A percentile compares a stretch with the other conserved stretches of the same genome.
phyloP scores from a whole-genome alignment of 2,329 filamentous ascomycete species.

The Monosporascus sp. region DNA sequence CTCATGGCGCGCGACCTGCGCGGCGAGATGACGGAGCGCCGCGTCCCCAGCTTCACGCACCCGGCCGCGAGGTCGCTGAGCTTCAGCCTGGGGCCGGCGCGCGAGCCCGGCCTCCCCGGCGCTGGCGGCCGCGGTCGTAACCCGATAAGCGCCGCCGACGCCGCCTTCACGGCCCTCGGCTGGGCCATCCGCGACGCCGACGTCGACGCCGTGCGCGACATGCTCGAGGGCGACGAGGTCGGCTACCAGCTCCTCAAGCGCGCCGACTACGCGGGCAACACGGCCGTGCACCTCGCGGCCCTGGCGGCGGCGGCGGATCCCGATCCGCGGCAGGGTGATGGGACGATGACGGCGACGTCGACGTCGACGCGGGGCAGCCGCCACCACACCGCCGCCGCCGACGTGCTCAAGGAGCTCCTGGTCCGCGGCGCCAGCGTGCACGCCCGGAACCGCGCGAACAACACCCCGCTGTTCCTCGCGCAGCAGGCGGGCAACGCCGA shows the following conservation, averaged over 20 bases:
- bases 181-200: constrained; percentile 75
- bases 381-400: constrained; percentile 43
- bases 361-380: constrained; percentile 55
- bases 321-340: neutral
- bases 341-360: constrained; percentile 23
- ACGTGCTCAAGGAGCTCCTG: constrained; percentile 55
- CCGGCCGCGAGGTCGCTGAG: constrained; percentile 39
- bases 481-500: constrained; percentile 50
- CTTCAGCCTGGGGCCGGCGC: constrained; percentile 32
- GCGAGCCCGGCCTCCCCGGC: constrained; percentile 37
- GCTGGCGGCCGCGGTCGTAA: constrained; percentile 52
- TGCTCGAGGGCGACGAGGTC: constrained; percentile 59
- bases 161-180: constrained; percentile 69
- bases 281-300: constrained; percentile 54
- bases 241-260: constrained; percentile 61
- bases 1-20: constrained; percentile 71
- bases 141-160: constrained; percentile 47
- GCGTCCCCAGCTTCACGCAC: constrained; percentile 69
- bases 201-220: constrained; percentile 56
- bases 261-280: constrained; percentile 78
- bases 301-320: constrained; percentile 32
- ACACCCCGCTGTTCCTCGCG: constrained; percentile 61
- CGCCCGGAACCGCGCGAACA: constrained; percentile 57
- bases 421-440: constrained; percentile 61
- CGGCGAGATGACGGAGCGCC: constrained; percentile 78